These are phyloP conservation scores for Mikania micrantha DNA, from an alignment of 129 eudicot genomes.

Conservation along the genomic window DNA sequence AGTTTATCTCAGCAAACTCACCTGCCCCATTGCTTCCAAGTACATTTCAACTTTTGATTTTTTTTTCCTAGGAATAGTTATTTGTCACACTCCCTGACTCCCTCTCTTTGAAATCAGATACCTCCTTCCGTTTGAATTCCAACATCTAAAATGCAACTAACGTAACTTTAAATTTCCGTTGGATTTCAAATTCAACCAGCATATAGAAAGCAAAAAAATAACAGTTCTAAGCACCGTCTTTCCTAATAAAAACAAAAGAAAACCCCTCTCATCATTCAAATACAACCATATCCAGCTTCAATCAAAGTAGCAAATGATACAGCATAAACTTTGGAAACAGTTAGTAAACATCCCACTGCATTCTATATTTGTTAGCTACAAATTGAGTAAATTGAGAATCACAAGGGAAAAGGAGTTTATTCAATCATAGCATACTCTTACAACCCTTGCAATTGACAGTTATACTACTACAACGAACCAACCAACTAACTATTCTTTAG, in stretches of 20 bases:
- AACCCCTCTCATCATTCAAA: not conserved
- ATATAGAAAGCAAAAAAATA: not conserved
- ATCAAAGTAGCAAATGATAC: not conserved
- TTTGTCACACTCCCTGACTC: no score
- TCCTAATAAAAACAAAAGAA: not conserved
- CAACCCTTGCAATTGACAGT: no score
- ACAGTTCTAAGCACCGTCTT: not conserved
- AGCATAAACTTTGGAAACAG: not conserved
- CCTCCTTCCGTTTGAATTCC: not conserved
- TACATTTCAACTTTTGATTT: no score
- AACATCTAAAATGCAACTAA: not conserved
- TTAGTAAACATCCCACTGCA: not conserved
- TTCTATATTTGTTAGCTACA: no score
- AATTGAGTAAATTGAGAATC: no score
- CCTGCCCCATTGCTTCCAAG: no score
- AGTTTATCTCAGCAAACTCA: not conserved
- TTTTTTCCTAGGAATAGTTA: no score
- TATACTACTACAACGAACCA: no score
- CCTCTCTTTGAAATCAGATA: not conserved
- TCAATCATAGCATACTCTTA: no score
- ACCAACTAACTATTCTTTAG: no score
- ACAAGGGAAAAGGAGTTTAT: no score
- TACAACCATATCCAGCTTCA: not conserved
- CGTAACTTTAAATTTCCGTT: not conserved
- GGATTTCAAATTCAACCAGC: not conserved